These are phyloP conservation scores for Pythium vanterpoolii DNA, from an alignment of 352 stramenopile species.

Conservation along the genomic window DNA sequence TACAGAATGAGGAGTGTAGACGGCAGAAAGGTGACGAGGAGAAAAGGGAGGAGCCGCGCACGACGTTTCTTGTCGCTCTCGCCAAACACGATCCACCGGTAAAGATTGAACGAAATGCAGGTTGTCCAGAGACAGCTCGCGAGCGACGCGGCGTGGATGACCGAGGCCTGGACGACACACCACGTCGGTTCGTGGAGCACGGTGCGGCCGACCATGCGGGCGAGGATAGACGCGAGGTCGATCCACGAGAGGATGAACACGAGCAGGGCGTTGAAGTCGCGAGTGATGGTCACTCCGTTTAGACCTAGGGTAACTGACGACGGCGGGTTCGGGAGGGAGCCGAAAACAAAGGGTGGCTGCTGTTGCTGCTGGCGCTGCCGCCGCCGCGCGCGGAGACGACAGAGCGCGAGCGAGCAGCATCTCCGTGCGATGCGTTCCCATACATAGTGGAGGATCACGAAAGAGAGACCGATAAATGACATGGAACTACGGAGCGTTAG, in stretches of 20 bases:
- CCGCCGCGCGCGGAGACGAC: conserved; percentile 1
- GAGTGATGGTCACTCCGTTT: too few relatives aligned
- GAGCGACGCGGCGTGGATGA: conserved; percentile 56
- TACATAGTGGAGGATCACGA: conserved; percentile 61
- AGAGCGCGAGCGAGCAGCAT: conserved; percentile 10
- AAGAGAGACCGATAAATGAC: conserved; percentile 58
- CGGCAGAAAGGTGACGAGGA: conserved; percentile 51
- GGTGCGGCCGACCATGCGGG: conserved; percentile 50
- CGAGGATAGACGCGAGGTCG: conserved; percentile 50
- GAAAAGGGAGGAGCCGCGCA: conserved; percentile 50
- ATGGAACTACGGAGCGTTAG: conserved; percentile 25
- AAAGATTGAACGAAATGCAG: conserved; percentile 81
- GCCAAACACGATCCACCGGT: conserved; percentile 71
- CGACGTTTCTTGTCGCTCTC: conserved; percentile 68
- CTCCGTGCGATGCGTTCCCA: conserved; percentile 32
- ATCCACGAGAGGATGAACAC: conserved; percentile 71
- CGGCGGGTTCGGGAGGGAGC: background rate
- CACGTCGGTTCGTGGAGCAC: conserved; percentile 39
- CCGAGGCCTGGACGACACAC: conserved; percentile 50
- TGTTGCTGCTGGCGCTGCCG: background rate
- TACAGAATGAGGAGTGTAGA: conserved; percentile 49
- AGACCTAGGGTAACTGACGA: background rate
- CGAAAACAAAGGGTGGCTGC: background rate
- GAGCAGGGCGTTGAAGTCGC: conserved; percentile 62
- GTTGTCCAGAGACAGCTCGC: conserved; percentile 68